Conservation (phyloP, 163 green algal species). For the Scenedesmus sp. region DNA sequence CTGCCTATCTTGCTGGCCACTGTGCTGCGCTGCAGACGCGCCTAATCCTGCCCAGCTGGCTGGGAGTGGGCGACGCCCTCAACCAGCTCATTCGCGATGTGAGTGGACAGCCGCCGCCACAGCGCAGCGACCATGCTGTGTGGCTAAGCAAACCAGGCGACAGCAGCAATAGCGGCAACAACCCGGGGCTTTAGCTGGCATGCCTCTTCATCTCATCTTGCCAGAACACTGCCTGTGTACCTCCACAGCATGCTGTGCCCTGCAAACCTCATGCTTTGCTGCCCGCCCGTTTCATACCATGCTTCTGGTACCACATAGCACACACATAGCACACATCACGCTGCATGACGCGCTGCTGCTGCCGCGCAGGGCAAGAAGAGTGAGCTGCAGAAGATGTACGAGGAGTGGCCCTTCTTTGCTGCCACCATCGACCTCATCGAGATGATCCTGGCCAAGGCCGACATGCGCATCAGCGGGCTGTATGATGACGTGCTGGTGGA, state of each 20-base stretch:
- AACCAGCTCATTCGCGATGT: constrained; percentile 67
- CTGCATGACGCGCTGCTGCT: not conserved
- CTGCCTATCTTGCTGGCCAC: not conserved
- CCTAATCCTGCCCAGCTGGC: constrained; percentile 92
- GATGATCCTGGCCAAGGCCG: constrained; percentile 90
- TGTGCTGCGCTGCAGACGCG: constrained; percentile 68
- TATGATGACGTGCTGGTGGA: constrained; percentile 68
- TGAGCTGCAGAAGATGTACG: constrained; percentile 88
- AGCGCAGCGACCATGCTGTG: not conserved
- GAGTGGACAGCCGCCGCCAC: not conserved
- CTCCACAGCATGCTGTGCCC: not conserved
- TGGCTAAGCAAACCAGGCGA: not conserved
- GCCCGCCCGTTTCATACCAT: too few species aligned
- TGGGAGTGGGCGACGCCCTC: constrained; percentile 90
- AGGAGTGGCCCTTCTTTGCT: constrained; percentile 96
- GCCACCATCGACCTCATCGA: constrained; percentile 95
- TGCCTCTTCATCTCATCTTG: not conserved
- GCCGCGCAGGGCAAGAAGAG: constrained; percentile 62
- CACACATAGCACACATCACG: not conserved
- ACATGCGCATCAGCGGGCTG: constrained; percentile 86
- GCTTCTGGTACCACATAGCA: not conserved
- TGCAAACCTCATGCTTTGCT: not conserved
- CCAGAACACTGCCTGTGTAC: not conserved
- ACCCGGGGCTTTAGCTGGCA: not conserved
- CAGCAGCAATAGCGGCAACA: not conserved